Base-by-base conservation (phyloP, 305 asterid species). In the Solanum hybrid region DNA sequence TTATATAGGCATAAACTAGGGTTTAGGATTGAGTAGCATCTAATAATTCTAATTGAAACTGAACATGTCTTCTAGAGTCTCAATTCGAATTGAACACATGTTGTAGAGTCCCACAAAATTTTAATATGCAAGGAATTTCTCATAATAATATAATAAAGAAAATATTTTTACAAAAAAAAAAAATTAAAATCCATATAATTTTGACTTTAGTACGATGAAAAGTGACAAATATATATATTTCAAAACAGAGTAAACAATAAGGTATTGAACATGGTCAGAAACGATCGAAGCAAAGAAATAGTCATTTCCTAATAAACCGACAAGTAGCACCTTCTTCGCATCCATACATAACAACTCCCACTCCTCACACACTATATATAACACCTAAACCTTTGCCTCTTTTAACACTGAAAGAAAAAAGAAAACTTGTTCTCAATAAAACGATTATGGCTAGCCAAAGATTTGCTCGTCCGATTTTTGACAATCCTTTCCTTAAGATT, bases 401-500 rank as follows among this genome's bases (percentile, higher is more conserved):
- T 36, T 34, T 36, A 79, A 1, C 65, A 80, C 86, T 79, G 22
- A 79, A 79, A n/a, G 3, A 36, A 5, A n/a, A 24, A n/a, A 0
- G n/a, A 15, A 14, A 37, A 80, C 22, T 12, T 36, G 5, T 27
- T 83, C 24, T 33, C 1, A 77, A 78, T 24, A 22, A 7, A 10
- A 10, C 15, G 2, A 24, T 15, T 4, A 91, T 91, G 93, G 89
- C 89, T 38, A 72, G 86, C 27, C 77, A 89, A 34, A 89, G 84
- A 83, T 91, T 93, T 76, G 81, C 38, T 24, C 93, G 96, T 14
- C 96, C 96, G 1, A 92, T 90, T 34, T 89, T 93, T 24, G 90
- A 93, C 90, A 94, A 94, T 51, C 95, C 95, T 14, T 92, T 94
- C 76, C 90, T 93, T 91, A 89, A 92, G 89, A 93, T 94, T 61